These are phyloP conservation scores for Plasmodium relictum DNA, from an alignment of 169 alveolate genomes.

Conservation along the genomic window DNA sequence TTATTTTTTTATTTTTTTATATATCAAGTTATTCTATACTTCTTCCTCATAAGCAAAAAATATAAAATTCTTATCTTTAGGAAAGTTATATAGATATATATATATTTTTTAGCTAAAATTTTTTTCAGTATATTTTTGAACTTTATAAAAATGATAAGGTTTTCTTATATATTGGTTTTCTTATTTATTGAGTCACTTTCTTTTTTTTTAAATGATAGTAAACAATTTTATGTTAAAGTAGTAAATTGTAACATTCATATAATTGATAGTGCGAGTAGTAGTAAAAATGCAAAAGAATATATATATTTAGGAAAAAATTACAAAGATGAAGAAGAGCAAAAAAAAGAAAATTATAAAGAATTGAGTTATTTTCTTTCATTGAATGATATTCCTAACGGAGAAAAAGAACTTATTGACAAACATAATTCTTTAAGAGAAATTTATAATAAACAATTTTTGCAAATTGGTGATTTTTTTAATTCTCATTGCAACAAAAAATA, in stretches of 20 bases:
- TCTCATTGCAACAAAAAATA: not conserved
- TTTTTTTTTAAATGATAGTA: constrained; percentile 6
- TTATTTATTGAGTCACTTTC: constrained; percentile 7
- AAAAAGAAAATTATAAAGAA: not conserved
- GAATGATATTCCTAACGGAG: not conserved
- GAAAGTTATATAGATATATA: too few species aligned
- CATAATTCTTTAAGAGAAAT: too few species aligned
- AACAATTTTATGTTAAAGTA: not conserved
- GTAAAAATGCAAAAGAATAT: not conserved
- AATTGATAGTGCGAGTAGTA: not conserved
- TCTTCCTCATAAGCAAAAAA: not conserved
- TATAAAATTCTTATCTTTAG: too few species aligned
- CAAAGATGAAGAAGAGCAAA: not conserved
- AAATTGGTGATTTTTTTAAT: too few species aligned
- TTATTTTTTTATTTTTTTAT: not conserved
- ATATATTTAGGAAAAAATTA: not conserved
- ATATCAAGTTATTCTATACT: not conserved
- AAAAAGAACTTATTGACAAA: not conserved
- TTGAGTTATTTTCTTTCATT: not conserved
- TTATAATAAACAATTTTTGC: too few species aligned
- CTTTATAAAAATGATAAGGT: not conserved
- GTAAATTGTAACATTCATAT: constrained; percentile 34
- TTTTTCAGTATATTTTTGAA: constrained; percentile 9
- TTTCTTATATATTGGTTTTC: constrained; percentile 14
- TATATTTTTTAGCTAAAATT: not conserved